phyloP scores from a whole-genome alignment of 1,284 basidiomycete species.

The Sphaerobolus stellatus region DNA sequence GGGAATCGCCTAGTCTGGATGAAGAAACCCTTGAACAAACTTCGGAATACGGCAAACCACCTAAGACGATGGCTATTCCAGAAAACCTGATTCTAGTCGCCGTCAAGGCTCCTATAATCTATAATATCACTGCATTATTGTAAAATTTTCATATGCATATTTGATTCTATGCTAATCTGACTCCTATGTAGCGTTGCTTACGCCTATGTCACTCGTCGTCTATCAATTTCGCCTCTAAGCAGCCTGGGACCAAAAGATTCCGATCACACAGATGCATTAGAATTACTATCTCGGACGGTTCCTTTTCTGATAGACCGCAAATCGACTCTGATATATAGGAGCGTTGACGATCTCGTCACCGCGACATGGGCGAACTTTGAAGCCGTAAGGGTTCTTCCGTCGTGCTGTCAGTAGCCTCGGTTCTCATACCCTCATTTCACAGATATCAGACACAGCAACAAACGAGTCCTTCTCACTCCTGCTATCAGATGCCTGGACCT shows the following conservation, averaged over 20 bases:
- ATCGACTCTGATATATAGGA: slow-evolving; percentile 49
- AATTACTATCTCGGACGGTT: slow-evolving; percentile 48
- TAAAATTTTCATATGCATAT: slow-evolving; percentile 25
- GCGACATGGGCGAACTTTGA: slow-evolving; percentile 52
- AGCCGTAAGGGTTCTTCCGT: slow-evolving; percentile 31
- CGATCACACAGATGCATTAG: slow-evolving; percentile 46
- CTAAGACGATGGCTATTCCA: slow-evolving; percentile 51
- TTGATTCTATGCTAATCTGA: neutral
- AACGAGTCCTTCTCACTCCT: slow-evolving; percentile 50
- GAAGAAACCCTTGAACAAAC: slow-evolving; percentile 15
- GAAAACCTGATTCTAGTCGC: slow-evolving; percentile 35
- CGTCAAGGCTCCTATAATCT: slow-evolving; percentile 48
- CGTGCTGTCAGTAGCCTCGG: neutral
- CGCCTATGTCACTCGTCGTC: slow-evolving; percentile 57
- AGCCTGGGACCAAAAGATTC: slow-evolving; percentile 31
- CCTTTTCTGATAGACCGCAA: slow-evolving; percentile 63
- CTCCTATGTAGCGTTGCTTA: slow-evolving; percentile 55
- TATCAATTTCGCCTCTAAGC: slow-evolving; percentile 57
- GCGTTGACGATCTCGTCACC: slow-evolving; percentile 50
- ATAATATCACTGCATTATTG: slow-evolving; percentile 67
- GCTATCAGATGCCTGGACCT: slow-evolving; percentile 48
- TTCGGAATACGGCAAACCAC: slow-evolving; percentile 38
- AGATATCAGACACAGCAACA: slow-evolving; percentile 34
- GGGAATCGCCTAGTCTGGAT: slow-evolving; percentile 42
- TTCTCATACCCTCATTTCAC: slow-evolving; percentile 3